A percentile compares a stretch with the other conserved stretches of the same genome.
These are phyloP conservation scores for Boehmeria nivea DNA, from an alignment of 306 rosid species.

Conservation along the genomic window DNA sequence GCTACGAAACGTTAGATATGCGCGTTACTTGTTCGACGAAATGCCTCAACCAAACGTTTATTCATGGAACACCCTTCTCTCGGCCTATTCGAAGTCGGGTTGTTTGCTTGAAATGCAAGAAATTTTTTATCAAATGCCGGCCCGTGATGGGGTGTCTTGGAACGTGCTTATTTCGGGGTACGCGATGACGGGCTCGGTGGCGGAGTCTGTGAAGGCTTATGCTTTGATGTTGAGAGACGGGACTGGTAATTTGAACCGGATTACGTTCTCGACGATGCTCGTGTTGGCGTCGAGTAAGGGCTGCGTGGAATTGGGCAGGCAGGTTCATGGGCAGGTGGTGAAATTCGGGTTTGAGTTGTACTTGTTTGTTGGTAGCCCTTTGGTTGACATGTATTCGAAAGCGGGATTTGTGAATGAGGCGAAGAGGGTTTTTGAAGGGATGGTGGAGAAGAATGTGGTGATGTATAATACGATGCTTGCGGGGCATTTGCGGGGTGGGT, in stretches of 20 bases:
- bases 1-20: conserved; percentile 40
- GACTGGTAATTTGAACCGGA: conserved; percentile 36
- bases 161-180: conserved; percentile 61
- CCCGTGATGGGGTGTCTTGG: conserved; percentile 64
- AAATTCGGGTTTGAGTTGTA: conserved; percentile 63
- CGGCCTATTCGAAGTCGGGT: conserved; percentile 52
- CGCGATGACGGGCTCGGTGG: conserved; percentile 31
- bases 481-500: conserved; percentile 53
- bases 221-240: conserved; percentile 51
- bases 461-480: conserved; percentile 66
- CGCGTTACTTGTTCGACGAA: conserved; percentile 57
- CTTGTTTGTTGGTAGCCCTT: conserved; percentile 77
- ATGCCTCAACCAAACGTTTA: conserved; percentile 50
- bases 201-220: conserved; percentile 56
- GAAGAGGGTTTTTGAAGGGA: conserved; percentile 47
- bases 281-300: conserved; percentile 54
- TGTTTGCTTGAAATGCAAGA: conserved; percentile 43
- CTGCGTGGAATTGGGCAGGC: conserved; percentile 51
- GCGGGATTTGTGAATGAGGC: conserved; percentile 54
- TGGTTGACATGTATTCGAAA: conserved; percentile 78
- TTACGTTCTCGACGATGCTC: conserved; percentile 71
- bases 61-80: conserved; percentile 73
- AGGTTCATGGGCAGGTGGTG: conserved; percentile 68
- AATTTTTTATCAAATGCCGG: conserved; percentile 50
- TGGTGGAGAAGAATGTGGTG: conserved; percentile 62